Percentiles rank a stretch among this genome's conserved stretches.
phyloP scores from a whole-genome alignment of 164 flowering plant species.

The Vitis rotundifolia region DNA sequence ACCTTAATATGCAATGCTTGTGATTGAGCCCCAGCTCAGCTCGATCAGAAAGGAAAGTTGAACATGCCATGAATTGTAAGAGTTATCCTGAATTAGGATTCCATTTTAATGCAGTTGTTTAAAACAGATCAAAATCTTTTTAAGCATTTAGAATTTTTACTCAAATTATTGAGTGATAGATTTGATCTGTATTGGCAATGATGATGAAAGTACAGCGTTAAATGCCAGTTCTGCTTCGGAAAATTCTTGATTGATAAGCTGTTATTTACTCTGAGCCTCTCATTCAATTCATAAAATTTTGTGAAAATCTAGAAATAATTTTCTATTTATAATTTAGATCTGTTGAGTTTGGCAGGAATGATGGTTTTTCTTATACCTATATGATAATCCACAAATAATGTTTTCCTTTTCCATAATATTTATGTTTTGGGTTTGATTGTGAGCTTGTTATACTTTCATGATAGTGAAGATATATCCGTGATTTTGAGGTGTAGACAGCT shows the following conservation, averaged over 20 bases:
- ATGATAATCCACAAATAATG: neutral
- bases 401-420: neutral
- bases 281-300: neutral
- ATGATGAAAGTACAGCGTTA: conserved; percentile 62
- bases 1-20: no score
- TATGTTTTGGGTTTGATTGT: neutral
- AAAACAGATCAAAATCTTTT: neutral
- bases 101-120: no score
- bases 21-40: no score
- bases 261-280: conserved; percentile 60
- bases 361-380: no score
- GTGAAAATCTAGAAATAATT: neutral
- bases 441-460: neutral
- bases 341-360: no score
- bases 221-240: conserved; percentile 41
- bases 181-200: conserved; percentile 37
- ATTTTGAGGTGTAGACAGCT: conserved; percentile 12
- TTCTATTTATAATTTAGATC: no score
- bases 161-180: neutral
- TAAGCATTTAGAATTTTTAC: neutral
- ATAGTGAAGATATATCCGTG: conserved; percentile 18
- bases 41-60: no score
- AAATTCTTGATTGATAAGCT: conserved; percentile 41
- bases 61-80: no score
- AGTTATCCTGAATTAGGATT: no score